Evolutionary conservation across 1,284 basidiomycete genomes (phyloP).

Genomic region (Ustilago loliicola): DNA sequence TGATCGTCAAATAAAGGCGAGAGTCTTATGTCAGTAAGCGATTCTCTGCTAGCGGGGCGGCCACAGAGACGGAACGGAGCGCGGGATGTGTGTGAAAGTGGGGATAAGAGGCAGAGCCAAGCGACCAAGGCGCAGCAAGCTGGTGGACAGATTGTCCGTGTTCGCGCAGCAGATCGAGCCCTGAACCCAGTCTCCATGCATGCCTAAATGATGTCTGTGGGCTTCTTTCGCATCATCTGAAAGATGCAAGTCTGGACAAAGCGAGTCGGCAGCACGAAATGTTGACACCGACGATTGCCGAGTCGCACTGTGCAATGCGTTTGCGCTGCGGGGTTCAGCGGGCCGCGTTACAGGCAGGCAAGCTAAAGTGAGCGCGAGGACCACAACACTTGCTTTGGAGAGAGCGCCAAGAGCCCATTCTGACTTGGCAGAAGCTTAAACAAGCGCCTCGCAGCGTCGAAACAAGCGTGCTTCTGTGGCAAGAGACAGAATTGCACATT

Average conservation of each 20-base stretch:
- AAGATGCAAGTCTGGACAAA: no score
- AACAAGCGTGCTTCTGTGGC: slow-evolving; percentile 1
- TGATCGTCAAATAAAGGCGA: neutral
- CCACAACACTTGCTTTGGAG: neutral
- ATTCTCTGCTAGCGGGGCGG: neutral
- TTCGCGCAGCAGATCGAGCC: no score
- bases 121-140: neutral
- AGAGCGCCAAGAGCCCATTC: neutral
- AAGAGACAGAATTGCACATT: neutral
- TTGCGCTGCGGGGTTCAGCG: neutral
- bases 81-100: neutral
- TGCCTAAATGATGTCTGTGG: no score
- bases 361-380: neutral
- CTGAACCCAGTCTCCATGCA: no score
- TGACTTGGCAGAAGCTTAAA: slow-evolving; percentile 4
- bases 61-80: neutral
- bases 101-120: neutral
- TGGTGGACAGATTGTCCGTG: neutral
- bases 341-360: neutral
- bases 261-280: neutral
- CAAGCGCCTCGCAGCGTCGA: slow-evolving; percentile 11
- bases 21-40: neutral
- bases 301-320: neutral
- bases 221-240: no score
- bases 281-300: neutral